Conservation (phyloP, 2,329 filamentous ascomycete genomes). For the Sporothrix protearum region DNA sequence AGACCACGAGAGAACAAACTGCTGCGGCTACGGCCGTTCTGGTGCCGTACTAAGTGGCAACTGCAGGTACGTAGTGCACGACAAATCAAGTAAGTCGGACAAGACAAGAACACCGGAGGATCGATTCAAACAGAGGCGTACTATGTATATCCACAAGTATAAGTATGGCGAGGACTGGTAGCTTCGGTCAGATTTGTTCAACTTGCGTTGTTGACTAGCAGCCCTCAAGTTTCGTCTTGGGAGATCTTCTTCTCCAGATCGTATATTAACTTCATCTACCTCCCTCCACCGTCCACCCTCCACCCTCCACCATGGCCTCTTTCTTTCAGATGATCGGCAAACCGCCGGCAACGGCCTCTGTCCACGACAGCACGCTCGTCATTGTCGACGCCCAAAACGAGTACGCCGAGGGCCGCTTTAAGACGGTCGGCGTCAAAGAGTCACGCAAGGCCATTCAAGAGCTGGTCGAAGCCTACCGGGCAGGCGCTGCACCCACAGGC, state of each 20-base stretch:
- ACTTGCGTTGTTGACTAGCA: not conserved
- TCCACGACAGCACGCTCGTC: slow-evolving; percentile 57
- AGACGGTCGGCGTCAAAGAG: slow-evolving; percentile 50
- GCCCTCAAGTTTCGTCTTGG: too few relatives aligned
- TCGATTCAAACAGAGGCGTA: not conserved
- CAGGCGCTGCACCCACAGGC: slow-evolving; percentile 34
- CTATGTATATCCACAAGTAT: not conserved
- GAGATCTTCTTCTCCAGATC: not conserved
- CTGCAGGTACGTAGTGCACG: not conserved
- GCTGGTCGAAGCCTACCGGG: slow-evolving; percentile 59
- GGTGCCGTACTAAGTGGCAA: not conserved
- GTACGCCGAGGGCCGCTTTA: slow-evolving; percentile 57
- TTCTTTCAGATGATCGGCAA: slow-evolving; percentile 53
- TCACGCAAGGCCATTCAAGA: slow-evolving; percentile 55
- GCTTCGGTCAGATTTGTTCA: not conserved
- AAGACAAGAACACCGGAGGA: not conserved
- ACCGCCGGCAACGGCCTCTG: slow-evolving; percentile 52
- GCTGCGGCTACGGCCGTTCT: not conserved
- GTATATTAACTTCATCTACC: not conserved
- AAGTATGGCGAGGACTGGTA: not conserved
- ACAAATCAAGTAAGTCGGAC: slow-evolving; percentile 9
- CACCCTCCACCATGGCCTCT: slow-evolving; percentile 1
- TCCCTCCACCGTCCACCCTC: not conserved
- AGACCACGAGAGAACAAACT: not conserved
- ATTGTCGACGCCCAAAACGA: slow-evolving; percentile 72